phyloP scores from a whole-genome alignment of 768 basidiomycete genomes.

The Leucocoprinus leucothites region DNA sequence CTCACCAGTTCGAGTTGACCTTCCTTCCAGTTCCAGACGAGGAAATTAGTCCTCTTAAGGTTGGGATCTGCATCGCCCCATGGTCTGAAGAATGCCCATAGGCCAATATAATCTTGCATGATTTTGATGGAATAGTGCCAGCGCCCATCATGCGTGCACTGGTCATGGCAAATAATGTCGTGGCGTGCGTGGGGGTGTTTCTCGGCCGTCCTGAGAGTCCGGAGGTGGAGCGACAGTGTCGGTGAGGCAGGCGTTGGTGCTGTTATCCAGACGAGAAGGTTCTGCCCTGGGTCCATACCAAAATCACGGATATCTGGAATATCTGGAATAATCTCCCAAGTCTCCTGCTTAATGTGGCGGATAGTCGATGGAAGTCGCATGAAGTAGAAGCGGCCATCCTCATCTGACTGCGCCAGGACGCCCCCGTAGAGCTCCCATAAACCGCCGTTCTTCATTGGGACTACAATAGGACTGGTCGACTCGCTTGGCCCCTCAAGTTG shows the following conservation, averaged over 20 bases:
- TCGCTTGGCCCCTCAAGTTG: slow-evolving; percentile 31
- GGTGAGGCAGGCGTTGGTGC: slow-evolving; percentile 16
- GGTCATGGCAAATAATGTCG: slow-evolving; percentile 28
- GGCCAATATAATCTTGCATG: slow-evolving; percentile 46
- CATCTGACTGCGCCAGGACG: slow-evolving; percentile 42
- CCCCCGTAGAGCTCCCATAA: slow-evolving; percentile 61
- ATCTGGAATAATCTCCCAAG: slow-evolving; percentile 37
- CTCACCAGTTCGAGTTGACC: slow-evolving; percentile 48
- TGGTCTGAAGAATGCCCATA: slow-evolving; percentile 37
- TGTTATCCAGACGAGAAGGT: slow-evolving; percentile 55
- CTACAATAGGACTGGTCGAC: slow-evolving; percentile 4
- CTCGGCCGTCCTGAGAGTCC: slow-evolving; percentile 40
- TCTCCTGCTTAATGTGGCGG: slow-evolving; percentile 41
- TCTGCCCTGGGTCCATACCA: slow-evolving; percentile 63
- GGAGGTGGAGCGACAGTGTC: slow-evolving; percentile 34
- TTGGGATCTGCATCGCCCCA: slow-evolving; percentile 21
- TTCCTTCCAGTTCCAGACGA: slow-evolving; percentile 69
- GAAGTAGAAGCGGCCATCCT: slow-evolving; percentile 35
- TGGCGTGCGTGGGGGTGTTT: slow-evolving; percentile 41
- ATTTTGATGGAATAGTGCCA: slow-evolving; percentile 52
- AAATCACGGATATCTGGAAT: slow-evolving; percentile 51
- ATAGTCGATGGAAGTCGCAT: slow-evolving; percentile 45
- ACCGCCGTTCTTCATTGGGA: slow-evolving; percentile 40
- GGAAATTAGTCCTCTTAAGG: slow-evolving; percentile 35
- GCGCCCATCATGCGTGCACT: slow-evolving; percentile 17